Conservation (phyloP, 192 early-diverging fungal genomes). For the Entomortierella parvispora region DNA sequence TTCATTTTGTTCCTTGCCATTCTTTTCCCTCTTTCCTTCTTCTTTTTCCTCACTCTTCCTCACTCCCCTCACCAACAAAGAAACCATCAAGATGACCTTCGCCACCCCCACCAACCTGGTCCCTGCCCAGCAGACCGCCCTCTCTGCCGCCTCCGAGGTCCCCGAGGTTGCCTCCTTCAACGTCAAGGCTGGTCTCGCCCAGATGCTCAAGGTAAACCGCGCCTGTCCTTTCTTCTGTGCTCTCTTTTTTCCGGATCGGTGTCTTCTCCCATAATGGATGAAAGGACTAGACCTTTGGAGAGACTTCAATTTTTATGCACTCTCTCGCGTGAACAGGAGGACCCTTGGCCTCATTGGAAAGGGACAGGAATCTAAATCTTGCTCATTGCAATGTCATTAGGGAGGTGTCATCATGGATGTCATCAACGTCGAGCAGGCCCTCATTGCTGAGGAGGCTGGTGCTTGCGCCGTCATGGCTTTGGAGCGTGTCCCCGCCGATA, state of each 20-base stretch:
- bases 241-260: too few species aligned
- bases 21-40: slow-evolving; percentile 5
- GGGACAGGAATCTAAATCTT: background rate
- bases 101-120: slow-evolving; percentile 60
- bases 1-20: slow-evolving; percentile 11
- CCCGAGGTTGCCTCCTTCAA: slow-evolving; percentile 68
- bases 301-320: too few species aligned
- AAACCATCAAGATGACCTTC: slow-evolving; percentile 39
- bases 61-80: background rate
- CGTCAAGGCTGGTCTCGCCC: slow-evolving; percentile 96
- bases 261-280: too few species aligned
- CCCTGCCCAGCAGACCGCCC: slow-evolving; percentile 27
- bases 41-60: background rate
- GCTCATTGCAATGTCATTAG: slow-evolving; percentile 53
- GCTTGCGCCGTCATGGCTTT: slow-evolving; percentile 98
- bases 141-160: slow-evolving; percentile 43
- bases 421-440: slow-evolving; percentile 95
- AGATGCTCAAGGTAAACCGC: slow-evolving; percentile 99
- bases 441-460: slow-evolving; percentile 97
- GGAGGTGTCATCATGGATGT: slow-evolving; percentile 99
- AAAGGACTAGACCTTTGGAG: too few species aligned
- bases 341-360: too few species aligned
- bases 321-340: background rate
- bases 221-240: too few species aligned
- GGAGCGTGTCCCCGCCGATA: slow-evolving; percentile 98